Evolutionary conservation across 2,329 filamentous ascomycete species (phyloP), one percentile per base, ranked within the genome.

Genomic region (Cladophialophora carrionii): DNA sequence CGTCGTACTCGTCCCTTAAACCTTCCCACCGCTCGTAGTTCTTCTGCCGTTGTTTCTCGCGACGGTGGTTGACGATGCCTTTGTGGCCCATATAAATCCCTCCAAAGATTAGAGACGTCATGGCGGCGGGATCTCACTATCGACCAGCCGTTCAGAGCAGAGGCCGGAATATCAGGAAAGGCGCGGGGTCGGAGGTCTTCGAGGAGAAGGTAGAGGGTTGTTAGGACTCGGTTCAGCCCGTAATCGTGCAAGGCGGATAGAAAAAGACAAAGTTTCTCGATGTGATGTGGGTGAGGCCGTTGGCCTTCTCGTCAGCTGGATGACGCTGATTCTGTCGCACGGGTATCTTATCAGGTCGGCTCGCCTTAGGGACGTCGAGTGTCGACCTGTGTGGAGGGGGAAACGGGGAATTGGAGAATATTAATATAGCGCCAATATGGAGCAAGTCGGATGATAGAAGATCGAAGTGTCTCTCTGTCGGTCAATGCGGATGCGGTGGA

Each of bases 1-100:
- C 68, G 24, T 71, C 70, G 65, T 71, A 71, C 29, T 71, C 70
- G 26, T 71, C 70, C 29, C 70, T 65, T 9, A 71, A 65, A 24
- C 68, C 70, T 57, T 71, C 70, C 70, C 70, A 71, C 12, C 70
- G 61, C 57, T 71, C 67, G 57, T 71, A 71, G 57, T 71, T 71
- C 53, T 71, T 71, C 57, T 66, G 56, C 12, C 70, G 61, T 61
- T 71, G 68, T 43, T 71, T 71, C 55, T 71, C 70, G 14, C 68
- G 65, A 1, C 57, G 57, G 43, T 69, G 63, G 5, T 65, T 43
- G 22, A 71, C 62, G 17, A 69, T 9, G 51, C 63, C 63, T 63
- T 71, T 69, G 57, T 71, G 70, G 53, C 63, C 67, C 51, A 71
- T 46, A 43, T 69, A 71, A 48, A 70, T 68, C 26, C 63, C 64